Conservation (phyloP, 257 asterid species). For the Capsicum rhomboideum region DNA sequence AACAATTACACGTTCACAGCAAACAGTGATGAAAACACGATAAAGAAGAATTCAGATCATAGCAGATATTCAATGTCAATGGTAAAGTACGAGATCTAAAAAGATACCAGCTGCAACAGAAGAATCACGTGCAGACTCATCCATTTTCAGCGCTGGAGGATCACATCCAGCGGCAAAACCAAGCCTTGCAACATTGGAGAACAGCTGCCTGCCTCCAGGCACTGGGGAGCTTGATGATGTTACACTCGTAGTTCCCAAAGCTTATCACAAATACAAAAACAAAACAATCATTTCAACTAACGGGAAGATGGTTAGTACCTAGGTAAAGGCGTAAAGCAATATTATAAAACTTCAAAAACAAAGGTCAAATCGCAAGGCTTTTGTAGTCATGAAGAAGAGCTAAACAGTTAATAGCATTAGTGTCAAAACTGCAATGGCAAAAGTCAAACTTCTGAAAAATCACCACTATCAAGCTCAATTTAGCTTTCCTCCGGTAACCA, state of each 20-base stretch:
- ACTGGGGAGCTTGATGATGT: conserved; percentile 53
- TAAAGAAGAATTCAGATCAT: background rate
- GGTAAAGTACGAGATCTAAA: background rate
- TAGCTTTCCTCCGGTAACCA: background rate
- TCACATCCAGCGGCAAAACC: conserved; percentile 94
- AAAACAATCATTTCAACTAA: background rate
- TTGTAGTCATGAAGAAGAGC: background rate
- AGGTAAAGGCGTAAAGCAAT: background rate
- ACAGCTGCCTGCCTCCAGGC: conserved; percentile 44
- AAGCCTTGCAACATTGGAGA: conserved; percentile 80
- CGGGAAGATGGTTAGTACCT: background rate
- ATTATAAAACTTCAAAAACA: background rate
- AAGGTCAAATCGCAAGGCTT: background rate
- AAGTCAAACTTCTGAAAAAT: background rate
- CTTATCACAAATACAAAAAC: conserved; percentile 20
- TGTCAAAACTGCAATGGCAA: background rate
- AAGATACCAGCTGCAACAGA: conserved; percentile 32
- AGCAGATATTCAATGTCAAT: background rate
- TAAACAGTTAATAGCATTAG: background rate
- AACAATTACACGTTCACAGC: background rate
- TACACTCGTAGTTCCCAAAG: conserved; percentile 63
- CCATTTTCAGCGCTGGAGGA: conserved; percentile 53
- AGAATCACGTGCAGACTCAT: conserved; percentile 28
- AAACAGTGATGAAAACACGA: background rate
- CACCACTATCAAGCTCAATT: background rate